Evolutionary conservation across 2,329 filamentous ascomycete species (phyloP).

Genomic region (Macrophomina tecta): DNA sequence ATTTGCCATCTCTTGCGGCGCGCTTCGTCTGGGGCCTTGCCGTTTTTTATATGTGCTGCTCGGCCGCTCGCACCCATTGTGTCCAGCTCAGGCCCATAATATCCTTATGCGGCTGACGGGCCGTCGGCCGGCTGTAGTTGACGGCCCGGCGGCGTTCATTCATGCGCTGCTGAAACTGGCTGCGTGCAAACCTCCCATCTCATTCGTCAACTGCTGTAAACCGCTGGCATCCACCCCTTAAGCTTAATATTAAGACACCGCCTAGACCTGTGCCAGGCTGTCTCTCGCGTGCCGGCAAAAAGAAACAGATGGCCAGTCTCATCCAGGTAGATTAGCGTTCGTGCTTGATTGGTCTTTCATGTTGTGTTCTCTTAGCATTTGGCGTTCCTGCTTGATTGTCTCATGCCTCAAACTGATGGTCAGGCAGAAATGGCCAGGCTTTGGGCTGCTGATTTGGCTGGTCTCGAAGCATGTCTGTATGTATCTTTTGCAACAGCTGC

Average conservation of each 20-base stretch:
- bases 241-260: slow-evolving; percentile 24
- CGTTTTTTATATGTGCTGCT: slow-evolving; percentile 8
- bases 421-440: neutral
- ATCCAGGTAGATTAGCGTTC: neutral
- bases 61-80: neutral
- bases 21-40: neutral
- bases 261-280: neutral
- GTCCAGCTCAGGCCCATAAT: neutral
- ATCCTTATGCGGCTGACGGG: slow-evolving; percentile 8
- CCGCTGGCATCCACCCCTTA: slow-evolving; percentile 5
- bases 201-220: neutral
- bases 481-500: neutral
- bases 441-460: neutral
- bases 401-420: neutral
- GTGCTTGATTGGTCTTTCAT: neutral
- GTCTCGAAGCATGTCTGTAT: neutral
- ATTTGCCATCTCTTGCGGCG: neutral
- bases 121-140: slow-evolving; percentile 17
- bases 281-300: neutral
- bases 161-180: slow-evolving; percentile 13
- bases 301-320: neutral
- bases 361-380: neutral
- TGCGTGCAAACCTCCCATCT: neutral
- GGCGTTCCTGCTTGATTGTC: neutral
- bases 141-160: slow-evolving; percentile 10